Evolutionary conservation across 2,329 filamentous ascomycete genomes (phyloP).

Genomic region (Mycosphaerella sp.): DNA sequence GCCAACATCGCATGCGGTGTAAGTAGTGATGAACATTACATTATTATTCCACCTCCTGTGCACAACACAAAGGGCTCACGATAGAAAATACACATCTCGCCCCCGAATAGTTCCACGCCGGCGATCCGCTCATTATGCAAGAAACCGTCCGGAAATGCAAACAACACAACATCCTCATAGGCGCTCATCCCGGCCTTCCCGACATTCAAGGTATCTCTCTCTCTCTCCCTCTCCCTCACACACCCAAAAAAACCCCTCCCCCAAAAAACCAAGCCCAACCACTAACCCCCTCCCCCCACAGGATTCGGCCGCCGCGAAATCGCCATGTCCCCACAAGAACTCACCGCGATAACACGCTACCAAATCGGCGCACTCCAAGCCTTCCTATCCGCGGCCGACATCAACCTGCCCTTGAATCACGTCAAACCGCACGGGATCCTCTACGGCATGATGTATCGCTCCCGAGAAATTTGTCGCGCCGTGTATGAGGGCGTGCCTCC

Average conservation of each 20-base stretch:
- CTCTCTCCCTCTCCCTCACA: too few species aligned
- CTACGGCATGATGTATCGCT: conserved; percentile 51
- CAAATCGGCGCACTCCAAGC: conserved; percentile 58
- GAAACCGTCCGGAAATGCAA: conserved; percentile 55
- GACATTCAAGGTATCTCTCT: conserved; percentile 56
- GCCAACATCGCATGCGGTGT: conserved; percentile 52
- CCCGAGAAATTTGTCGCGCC: conserved; percentile 47
- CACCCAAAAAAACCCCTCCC: too few species aligned
- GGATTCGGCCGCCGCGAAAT: conserved; percentile 57
- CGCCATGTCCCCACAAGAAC: conserved; percentile 41
- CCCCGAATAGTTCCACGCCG: conserved; percentile 37
- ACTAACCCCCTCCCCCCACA: too few species aligned
- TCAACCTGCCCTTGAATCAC: conserved; percentile 48
- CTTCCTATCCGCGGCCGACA: conserved; percentile 52
- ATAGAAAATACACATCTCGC: too few species aligned
- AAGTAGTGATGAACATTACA: not conserved
- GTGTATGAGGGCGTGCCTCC: conserved; percentile 50
- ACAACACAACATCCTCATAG: conserved; percentile 50
- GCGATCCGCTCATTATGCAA: conserved; percentile 60
- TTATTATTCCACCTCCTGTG: too few species aligned
- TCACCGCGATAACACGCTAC: conserved; percentile 51
- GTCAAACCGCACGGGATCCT: conserved; percentile 52
- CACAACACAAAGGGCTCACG: too few species aligned
- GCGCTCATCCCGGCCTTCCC: conserved; percentile 60
- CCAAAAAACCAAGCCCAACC: too few species aligned